Conservation (phyloP, 345 rosid genomes). For the Brassica carinata region DNA sequence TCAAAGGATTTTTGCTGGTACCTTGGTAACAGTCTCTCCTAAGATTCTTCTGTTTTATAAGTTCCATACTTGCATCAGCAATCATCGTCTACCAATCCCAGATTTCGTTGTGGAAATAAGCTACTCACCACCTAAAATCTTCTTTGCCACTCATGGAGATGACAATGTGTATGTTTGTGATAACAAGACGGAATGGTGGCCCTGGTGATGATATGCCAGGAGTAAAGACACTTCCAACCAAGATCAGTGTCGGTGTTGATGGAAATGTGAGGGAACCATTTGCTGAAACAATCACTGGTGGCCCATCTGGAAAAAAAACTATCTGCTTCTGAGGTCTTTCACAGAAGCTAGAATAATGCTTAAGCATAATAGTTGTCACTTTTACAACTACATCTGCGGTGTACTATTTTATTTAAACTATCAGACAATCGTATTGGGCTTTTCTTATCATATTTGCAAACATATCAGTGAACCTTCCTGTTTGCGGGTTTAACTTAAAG, state of each 20-base stretch:
- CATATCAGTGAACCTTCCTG: no score
- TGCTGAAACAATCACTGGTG: background rate
- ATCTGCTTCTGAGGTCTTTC: background rate
- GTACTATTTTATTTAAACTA: background rate
- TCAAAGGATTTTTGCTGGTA: no score
- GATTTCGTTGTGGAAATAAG: background rate
- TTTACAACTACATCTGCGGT: background rate
- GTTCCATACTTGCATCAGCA: conserved; percentile 37
- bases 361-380: no score
- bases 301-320: background rate
- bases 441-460: background rate
- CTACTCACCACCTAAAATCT: background rate
- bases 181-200: background rate
- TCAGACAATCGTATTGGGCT: background rate
- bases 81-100: conserved; percentile 45
- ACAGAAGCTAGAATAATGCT: background rate
- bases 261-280: background rate
- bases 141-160: background rate
- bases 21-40: no score
- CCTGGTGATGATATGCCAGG: background rate
- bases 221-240: background rate
- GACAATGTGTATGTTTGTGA: background rate
- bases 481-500: background rate
- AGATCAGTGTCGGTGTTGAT: background rate
- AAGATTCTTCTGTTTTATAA: background rate